Percentiles rank a stretch among this genome's conserved stretches.
phyloP scores from a whole-genome alignment of 129 eudicot genomes.

The Ambrosia trifida region DNA sequence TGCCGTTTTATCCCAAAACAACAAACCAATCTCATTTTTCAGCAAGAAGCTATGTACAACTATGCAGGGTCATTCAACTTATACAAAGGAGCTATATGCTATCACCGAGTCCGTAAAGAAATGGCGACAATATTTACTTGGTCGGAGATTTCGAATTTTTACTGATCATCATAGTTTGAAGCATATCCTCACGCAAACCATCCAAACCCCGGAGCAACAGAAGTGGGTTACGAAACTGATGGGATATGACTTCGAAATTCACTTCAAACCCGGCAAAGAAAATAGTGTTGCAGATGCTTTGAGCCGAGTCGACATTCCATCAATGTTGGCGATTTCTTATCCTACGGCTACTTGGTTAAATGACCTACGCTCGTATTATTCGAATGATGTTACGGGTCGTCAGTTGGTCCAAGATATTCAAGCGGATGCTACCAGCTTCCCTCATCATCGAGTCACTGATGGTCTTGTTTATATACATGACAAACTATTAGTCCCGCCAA shows the following conservation, averaged over 20 bases:
- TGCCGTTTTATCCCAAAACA: neutral
- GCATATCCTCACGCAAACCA: neutral
- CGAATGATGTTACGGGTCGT: too few species aligned
- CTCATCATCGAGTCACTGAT: too few species aligned
- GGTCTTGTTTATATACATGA: neutral
- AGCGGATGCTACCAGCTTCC: too few species aligned
- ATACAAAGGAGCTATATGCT: neutral
- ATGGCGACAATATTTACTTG: neutral
- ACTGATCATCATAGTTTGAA: neutral
- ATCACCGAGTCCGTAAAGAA: neutral
- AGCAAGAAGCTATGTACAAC: neutral
- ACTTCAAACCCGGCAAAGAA: neutral
- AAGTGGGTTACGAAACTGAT: neutral
- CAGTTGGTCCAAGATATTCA: too few species aligned
- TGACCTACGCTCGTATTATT: too few species aligned
- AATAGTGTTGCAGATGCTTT: neutral
- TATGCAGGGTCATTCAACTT: neutral
- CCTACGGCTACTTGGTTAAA: too few species aligned
- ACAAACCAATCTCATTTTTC: slow-evolving; percentile 4
- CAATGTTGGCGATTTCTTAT: too few species aligned
- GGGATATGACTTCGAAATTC: neutral
- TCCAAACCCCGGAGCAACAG: neutral
- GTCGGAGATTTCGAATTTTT: neutral
- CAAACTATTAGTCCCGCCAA: neutral
- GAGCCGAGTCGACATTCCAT: neutral